Conservation (phyloP, 2,329 filamentous ascomycete genomes). For the Fusarium sublunatum region DNA sequence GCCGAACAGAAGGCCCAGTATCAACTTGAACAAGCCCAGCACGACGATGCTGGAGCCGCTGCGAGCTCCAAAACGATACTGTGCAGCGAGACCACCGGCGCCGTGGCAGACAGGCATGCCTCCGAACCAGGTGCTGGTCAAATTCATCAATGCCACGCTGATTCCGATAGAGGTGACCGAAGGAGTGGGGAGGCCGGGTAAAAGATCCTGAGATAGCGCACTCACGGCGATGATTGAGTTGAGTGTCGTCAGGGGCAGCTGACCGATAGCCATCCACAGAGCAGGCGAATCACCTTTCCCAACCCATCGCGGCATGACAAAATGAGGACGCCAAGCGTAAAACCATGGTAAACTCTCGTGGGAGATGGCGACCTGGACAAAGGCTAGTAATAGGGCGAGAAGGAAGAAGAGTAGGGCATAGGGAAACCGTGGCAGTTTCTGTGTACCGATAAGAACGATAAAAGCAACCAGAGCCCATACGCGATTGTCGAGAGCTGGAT, state of each 20-base stretch:
- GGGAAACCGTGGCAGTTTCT: constrained; percentile 74
- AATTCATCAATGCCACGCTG: constrained; percentile 86
- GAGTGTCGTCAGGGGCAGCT: constrained; percentile 89
- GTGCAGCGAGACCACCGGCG: constrained; percentile 88
- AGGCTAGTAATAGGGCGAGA: constrained; percentile 74
- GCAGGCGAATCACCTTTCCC: constrained; percentile 48
- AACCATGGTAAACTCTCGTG: constrained; percentile 61
- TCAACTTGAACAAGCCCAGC: constrained; percentile 79
- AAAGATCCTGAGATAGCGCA: constrained; percentile 79
- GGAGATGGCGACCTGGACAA: constrained; percentile 52
- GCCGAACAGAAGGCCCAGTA: constrained; percentile 80
- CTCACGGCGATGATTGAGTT: constrained; percentile 93
- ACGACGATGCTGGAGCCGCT: constrained; percentile 86
- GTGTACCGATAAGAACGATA: constrained; percentile 74
- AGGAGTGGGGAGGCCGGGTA: constrained; percentile 75
- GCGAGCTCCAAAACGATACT: constrained; percentile 90
- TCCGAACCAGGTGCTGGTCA: constrained; percentile 89
- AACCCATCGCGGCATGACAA: constrained; percentile 53
- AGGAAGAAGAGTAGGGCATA: constrained; percentile 81
- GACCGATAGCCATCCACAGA: constrained; percentile 77
- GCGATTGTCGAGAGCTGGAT: constrained; percentile 79
- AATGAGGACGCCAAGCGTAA: constrained; percentile 69
- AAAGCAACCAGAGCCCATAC: constrained; percentile 82
- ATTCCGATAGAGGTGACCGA: constrained; percentile 81
- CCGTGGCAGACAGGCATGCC: constrained; percentile 97